Base-by-base conservation (phyloP, 306 rosid genomes). In the apple (Malus domestica) region DNA sequence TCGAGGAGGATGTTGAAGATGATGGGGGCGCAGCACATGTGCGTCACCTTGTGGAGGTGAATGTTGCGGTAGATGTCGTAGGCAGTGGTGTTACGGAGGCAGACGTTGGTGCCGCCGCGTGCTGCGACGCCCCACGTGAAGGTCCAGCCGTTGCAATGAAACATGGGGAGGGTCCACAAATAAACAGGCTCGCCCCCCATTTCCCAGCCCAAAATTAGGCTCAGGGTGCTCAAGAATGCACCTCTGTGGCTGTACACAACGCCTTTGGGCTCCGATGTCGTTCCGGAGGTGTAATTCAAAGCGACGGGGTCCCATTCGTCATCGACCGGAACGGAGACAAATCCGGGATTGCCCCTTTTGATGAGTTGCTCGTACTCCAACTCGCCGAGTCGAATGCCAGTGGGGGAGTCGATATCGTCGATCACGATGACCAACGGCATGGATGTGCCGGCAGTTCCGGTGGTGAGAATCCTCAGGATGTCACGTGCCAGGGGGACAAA, bases 131-230 rank as follows among this genome's bases (percentile, higher is more conserved):
- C 98, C 98, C 98, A 94, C 0, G 97, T 85, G 87, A 94, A 94
- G 23, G 98, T 94, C 98, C 98, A 94, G 0, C 98, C 98, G 46
- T 94, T 94, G 61, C 98, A 94, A 16, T 94, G 98, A 85, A 94
- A 94, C 97, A 94, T 92, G 0, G 98, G 98, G 0, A 94, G 90
- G 6, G 96, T 89, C 98, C 98, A 94, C 0, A 94, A 74, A 38
- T 92, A 92, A 1, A 92, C 90, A 0, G 98, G 98, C 13, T 87
- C 90, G 11, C 44, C 77, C 1, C 93, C 93, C 93, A 94, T 89
- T 73, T 91, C 95, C 98, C 98, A 94, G 0, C 93, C 97, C 4
- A 94, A 80, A 0, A 92, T 65, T 0, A 94, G 27, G 29, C 98
- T 94, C 0, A 92, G 72, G 1, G 98, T 92, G 62, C 98, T 92